Base-by-base conservation (phyloP, 495 filamentous ascomycete genomes). In the Aspergillus incahuasiensis region DNA sequence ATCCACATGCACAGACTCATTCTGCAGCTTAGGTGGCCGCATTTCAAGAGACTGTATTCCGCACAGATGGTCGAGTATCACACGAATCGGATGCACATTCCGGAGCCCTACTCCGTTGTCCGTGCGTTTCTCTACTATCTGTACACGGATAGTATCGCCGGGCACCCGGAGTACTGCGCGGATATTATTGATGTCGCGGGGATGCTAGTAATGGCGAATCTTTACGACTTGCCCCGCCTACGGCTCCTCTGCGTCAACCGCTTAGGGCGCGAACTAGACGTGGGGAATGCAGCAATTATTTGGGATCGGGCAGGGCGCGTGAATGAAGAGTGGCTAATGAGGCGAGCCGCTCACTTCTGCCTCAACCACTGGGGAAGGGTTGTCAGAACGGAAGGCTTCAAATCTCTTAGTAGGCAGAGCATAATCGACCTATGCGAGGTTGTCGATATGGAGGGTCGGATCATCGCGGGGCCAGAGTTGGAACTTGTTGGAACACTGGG, bases 31-130 rank as follows among this genome's bases (percentile, higher is more conserved):
- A 85, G 94, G 38, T 98, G 94, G 94, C 92, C 94, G 13, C 95
- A 98, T 68, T 98, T 98, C 69, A 84, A 86, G 21, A 85, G 92
- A 9, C 71, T 98, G 5, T 97, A 94, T 70, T 82, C 89, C 18
- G 83, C 92, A 9, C 90, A 95, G 60, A 97, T 98, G 94, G 84
- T 87, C 9, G 94, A 98, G 66, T 97, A 94, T 63, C 94, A 97
- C 68, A 90, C 89, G 12, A 91, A 92, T 62, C 89, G 88, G 67
- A 92, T 98, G 88, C 94, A 97, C 71, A 95, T 98, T 40, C 92
- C 95, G 0, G 95, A 97, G 65, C 90, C 91, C 1, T 97, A 97
- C 68, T 86, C 86, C 5, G 91, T 96, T 5, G 95, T 98, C 52
- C 90, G 89, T 55, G 89, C 91, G 1, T 98, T 98, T 66, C 76